Evolutionary conservation across 768 basidiomycete genomes (phyloP), one percentile per base, ranked within the genome.

Genomic region (Fomitopsis serialis): DNA sequence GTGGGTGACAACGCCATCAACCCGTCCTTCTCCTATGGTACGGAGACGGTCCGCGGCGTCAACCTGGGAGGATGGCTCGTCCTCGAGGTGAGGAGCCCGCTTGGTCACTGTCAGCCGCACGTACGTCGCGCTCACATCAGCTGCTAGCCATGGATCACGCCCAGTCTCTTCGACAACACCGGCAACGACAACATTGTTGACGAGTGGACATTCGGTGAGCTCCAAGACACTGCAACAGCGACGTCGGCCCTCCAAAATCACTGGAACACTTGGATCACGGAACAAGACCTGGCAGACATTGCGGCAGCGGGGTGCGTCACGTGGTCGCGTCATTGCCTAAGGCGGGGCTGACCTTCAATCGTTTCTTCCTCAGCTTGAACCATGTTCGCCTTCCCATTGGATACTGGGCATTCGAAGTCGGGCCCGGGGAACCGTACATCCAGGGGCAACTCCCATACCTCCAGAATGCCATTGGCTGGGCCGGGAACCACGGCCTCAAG

Each of bases 401-500:
- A 12, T 96, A 89, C 67, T 95, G 90, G 90, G 91, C 88, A 1
- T 92, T 85, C 61, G 90, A 94, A 54, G 82, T 92, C 34, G 77
- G 79, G 21, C 74, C 75, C 12, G 89, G 89, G 4, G 87, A 92
- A 61, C 92, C 91, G 7, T 92, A 78, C 66, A 80, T 89, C 54
- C 78, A 81, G 68, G 89, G 89, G 12, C 89, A 91, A 65, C 71
- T 87, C 32, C 76, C 82, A 19, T 91, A 86, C 68, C 71, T 92
- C 21, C 58, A 73, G 56, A 77, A 82, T 37, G 89, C 88, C 8
- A 76, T 88, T 43, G 65, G 65, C 22, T 92, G 90, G 83, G 92
- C 93, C 1, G 68, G 70, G 43, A 74, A 75, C 23, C 68, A 89
- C 59, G 84, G 84, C 9, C 66, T 98, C 44, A 94, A 93, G 61